Conservation (phyloP, 208 protist genomes). For the Wallacemonas sp. region DNA sequence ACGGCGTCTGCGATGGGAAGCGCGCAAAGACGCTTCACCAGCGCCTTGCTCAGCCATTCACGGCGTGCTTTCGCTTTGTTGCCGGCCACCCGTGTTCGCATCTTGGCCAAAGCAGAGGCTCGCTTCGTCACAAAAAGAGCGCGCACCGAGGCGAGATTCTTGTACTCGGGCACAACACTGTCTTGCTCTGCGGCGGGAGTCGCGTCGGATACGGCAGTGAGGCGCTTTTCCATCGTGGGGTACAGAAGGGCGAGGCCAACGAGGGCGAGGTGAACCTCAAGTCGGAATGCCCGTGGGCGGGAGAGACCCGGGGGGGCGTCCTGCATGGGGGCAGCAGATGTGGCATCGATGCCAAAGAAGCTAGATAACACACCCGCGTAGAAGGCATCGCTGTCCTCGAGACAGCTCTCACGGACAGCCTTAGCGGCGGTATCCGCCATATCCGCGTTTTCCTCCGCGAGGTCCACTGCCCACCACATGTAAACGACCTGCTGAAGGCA, state of each 20-base stretch:
- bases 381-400: not conserved
- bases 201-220: no score
- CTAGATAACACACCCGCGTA: not conserved
- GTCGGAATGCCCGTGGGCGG: not conserved
- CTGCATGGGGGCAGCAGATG: not conserved
- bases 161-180: not conserved
- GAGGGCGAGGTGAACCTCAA: not conserved
- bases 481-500: not conserved
- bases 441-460: not conserved
- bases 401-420: not conserved
- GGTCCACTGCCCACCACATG: not conserved
- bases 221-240: conserved; percentile 3
- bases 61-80: not conserved
- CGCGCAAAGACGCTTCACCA: not conserved
- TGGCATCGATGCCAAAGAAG: not conserved
- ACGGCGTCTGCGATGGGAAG: not conserved
- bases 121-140: not conserved
- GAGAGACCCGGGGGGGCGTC: not conserved
- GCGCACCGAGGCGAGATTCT: not conserved
- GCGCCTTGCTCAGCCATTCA: not conserved
- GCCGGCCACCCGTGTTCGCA: not conserved
- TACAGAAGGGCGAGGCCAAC: not conserved
- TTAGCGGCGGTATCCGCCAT: not conserved
- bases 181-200: no score
- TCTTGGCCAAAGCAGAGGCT: not conserved